Conservation (phyloP, 1,284 basidiomycete genomes). For the Malassezia furfur region DNA sequence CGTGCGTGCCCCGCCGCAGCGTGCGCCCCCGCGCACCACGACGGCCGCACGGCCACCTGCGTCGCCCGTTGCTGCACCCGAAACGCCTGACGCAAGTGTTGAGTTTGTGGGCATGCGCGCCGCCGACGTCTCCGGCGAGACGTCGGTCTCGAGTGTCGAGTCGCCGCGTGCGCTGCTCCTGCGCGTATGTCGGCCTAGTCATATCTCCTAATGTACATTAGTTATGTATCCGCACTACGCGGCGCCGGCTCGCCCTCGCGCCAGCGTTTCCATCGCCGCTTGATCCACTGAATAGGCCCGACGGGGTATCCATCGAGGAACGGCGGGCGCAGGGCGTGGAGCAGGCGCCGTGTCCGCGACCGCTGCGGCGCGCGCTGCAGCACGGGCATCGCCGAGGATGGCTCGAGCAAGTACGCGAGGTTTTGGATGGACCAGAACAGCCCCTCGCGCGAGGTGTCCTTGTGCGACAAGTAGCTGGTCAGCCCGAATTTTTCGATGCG, state of each 20-base stretch:
- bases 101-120: neutral
- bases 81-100: neutral
- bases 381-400: neutral
- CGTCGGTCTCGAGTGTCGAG: neutral
- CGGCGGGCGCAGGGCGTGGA: conserved; percentile 40
- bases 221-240: too few species aligned
- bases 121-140: neutral
- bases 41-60: too few species aligned
- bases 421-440: conserved; percentile 27
- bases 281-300: conserved; percentile 32
- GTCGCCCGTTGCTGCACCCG: too few species aligned
- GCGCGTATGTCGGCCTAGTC: neutral
- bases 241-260: neutral
- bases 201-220: neutral
- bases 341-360: conserved; percentile 21
- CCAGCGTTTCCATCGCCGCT: conserved; percentile 23
- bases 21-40: too few species aligned
- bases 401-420: conserved; percentile 8
- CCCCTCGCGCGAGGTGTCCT: conserved; percentile 36
- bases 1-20: too few species aligned
- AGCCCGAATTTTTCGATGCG: conserved; percentile 47
- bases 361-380: neutral
- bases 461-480: conserved; percentile 42
- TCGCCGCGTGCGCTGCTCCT: neutral
- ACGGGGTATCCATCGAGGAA: conserved; percentile 43